Evolutionary conservation across 2,329 filamentous ascomycete species (phyloP).

Genomic region (Neurospora sp.): DNA sequence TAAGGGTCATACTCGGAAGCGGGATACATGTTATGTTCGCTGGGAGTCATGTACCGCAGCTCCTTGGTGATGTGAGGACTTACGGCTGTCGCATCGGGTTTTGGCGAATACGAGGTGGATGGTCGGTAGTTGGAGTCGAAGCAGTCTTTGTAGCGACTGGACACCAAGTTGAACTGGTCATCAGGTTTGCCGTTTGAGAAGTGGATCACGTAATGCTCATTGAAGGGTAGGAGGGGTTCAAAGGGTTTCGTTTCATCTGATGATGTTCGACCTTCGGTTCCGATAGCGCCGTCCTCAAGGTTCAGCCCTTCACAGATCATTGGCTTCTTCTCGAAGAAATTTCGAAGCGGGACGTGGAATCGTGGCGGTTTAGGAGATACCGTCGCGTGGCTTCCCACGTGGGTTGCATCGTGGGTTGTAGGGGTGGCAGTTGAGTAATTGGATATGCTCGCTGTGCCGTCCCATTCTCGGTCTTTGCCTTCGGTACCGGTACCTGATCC

Average conservation of each 20-base stretch:
- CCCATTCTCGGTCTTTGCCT: neutral
- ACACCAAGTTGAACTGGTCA: constrained; percentile 33
- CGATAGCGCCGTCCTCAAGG: neutral
- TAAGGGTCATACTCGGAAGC: constrained; percentile 1
- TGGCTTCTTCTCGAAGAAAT: neutral
- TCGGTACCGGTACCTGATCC: neutral
- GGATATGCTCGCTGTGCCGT: neutral
- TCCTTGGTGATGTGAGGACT: neutral
- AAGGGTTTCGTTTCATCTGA: constrained; percentile 16
- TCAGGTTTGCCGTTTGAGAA: constrained; percentile 37
- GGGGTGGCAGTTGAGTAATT: neutral
- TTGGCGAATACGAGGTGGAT: neutral
- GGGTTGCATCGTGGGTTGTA: neutral
- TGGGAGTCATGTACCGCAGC: neutral
- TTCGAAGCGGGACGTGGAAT: neutral
- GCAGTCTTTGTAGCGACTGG: constrained; percentile 36
- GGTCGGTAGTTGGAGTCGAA: constrained; percentile 20
- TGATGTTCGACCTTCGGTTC: neutral
- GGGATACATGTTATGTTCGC: neutral
- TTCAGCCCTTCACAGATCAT: neutral
- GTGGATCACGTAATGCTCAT: constrained; percentile 48
- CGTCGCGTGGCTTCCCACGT: neutral
- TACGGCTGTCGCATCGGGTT: constrained; percentile 1
- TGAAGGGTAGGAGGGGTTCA: constrained; percentile 38
- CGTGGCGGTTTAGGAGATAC: neutral